phyloP scores from a whole-genome alignment of 2,329 filamentous ascomycete genomes.

The Penicillium concentricum region DNA sequence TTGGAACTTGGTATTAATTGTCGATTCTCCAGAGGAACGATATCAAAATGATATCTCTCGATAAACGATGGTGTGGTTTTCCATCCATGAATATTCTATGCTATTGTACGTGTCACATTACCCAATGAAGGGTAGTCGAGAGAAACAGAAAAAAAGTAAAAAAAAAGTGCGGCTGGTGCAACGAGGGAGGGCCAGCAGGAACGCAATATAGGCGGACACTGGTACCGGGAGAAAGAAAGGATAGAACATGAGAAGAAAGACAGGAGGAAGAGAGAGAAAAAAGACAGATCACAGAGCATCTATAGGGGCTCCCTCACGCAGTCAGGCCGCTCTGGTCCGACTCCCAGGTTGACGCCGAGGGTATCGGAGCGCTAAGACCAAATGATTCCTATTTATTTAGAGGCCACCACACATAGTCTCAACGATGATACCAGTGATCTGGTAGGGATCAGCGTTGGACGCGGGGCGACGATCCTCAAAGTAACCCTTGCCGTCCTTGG shows the following conservation, averaged over 20 bases:
- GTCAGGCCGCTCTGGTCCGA: slow-evolving; percentile 38
- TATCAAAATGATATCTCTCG: slow-evolving; percentile 11
- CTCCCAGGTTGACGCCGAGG: slow-evolving; percentile 40
- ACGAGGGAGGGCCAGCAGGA: slow-evolving; percentile 22
- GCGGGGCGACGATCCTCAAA: slow-evolving; percentile 84
- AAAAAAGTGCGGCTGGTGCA: slow-evolving; percentile 23
- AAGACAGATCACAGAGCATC: slow-evolving; percentile 22
- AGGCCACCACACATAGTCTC: slow-evolving; percentile 59
- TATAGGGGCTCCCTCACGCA: slow-evolving; percentile 31
- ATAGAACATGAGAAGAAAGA: slow-evolving; percentile 17
- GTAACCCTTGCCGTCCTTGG: slow-evolving; percentile 88
- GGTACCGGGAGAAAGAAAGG: slow-evolving; percentile 20
- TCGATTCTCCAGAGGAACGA: slow-evolving; percentile 13
- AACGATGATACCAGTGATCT: slow-evolving; percentile 77
- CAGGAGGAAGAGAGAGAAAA: slow-evolving; percentile 12
- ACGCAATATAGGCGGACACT: slow-evolving; percentile 26
- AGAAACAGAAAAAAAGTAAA: slow-evolving; percentile 18
- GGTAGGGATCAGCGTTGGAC: slow-evolving; percentile 84
- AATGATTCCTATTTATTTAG: slow-evolving; percentile 34
- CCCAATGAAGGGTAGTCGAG: slow-evolving; percentile 17
- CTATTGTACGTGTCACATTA: slow-evolving; percentile 31
- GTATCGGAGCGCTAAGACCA: slow-evolving; percentile 42
- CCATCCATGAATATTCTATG: slow-evolving; percentile 30
- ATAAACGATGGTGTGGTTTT: slow-evolving; percentile 27
- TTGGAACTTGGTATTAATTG: slow-evolving; percentile 10